Evolutionary conservation across 2,329 filamentous ascomycete genomes (phyloP), one percentile per base, ranked within the genome.

Genomic region (Corynespora cassiicola): DNA sequence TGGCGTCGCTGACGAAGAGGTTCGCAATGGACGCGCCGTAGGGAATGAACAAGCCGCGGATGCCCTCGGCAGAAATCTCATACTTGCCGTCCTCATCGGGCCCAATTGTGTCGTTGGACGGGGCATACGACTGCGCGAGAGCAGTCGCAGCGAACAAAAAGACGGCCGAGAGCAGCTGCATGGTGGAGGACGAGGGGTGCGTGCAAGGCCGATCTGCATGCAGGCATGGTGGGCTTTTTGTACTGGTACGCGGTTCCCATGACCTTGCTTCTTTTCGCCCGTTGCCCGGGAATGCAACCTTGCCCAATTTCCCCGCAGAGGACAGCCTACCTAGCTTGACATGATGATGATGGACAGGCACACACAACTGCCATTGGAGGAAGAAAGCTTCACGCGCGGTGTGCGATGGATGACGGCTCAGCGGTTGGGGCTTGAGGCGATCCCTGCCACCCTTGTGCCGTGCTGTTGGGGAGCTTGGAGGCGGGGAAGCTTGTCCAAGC

Each of bases 21-120:
- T 90, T 86, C 41, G 85, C 79, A 56, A 91, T 79, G 42, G 83
- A 82, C 6, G 87, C 87, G 45, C 86, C 87, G 56, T 90, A 90
- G 1, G 85, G 77, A 29, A 90, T 84, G 66, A 90, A 90, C 30
- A 77, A 72, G 7, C 82, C 86, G 34, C 81, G 73, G 53, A 90
- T 85, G 40, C 80, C 81, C 34, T 82, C 75, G 48, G 84, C 82
- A 42, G 77, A 72, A 65, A 90, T 81, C 73, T 83, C 85, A 72
- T 89, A 90, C 68, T 90, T 88, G 46, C 74, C 74, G 40, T 76
- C 62, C 31, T 63, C 49, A 39, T 69, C 61, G 25, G 65, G 63
- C 7, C 61, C 61, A 17, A 50, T 36, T 7, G 58, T 56, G 33
- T 18, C 31, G 31, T 60, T 63, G 10, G 16, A 16, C 6, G 31